Evolutionary conservation across 106 monocot species (phyloP).

Genomic region (Iris macrosiphon): DNA sequence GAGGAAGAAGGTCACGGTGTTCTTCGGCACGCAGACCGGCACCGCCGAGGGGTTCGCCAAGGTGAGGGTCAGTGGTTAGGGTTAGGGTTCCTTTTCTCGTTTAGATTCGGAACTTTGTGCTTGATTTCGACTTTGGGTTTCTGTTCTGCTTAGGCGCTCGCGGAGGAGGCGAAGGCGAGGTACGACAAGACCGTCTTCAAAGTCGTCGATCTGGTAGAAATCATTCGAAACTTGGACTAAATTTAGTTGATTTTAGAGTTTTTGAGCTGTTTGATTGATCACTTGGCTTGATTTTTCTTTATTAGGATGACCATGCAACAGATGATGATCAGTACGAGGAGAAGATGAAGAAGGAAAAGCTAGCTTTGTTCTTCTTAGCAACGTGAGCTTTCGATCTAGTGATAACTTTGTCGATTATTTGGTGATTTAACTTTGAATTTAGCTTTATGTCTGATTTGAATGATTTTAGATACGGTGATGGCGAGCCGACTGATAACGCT

Average conservation of each 20-base stretch:
- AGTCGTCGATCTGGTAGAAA: slow-evolving; percentile 36
- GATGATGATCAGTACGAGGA: slow-evolving; percentile 63
- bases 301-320: slow-evolving; percentile 57
- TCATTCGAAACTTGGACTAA: no score
- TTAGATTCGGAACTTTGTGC: no score
- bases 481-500: slow-evolving; percentile 73
- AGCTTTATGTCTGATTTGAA: not conserved
- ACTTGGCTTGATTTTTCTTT: no score
- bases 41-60: slow-evolving; percentile 40
- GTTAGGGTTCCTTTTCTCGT: not conserved
- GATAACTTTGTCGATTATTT: not conserved
- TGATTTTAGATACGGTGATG: slow-evolving; percentile 51
- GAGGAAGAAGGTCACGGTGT: slow-evolving; percentile 48
- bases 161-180: slow-evolving; percentile 32
- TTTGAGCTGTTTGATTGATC: no score
- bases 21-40: slow-evolving; percentile 57
- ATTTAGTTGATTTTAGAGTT: no score
- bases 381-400: slow-evolving; percentile 41
- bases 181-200: slow-evolving; percentile 30
- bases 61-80: slow-evolving; percentile 8
- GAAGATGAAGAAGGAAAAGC: slow-evolving; percentile 58
- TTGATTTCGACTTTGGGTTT: not conserved
- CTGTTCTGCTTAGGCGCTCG: slow-evolving; percentile 6
- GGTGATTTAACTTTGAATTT: not conserved
- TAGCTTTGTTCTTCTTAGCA: slow-evolving; percentile 54